Evolutionary conservation across 2,329 filamentous ascomycete species (phyloP).

Genomic region (Epichloe brachyelytri): DNA sequence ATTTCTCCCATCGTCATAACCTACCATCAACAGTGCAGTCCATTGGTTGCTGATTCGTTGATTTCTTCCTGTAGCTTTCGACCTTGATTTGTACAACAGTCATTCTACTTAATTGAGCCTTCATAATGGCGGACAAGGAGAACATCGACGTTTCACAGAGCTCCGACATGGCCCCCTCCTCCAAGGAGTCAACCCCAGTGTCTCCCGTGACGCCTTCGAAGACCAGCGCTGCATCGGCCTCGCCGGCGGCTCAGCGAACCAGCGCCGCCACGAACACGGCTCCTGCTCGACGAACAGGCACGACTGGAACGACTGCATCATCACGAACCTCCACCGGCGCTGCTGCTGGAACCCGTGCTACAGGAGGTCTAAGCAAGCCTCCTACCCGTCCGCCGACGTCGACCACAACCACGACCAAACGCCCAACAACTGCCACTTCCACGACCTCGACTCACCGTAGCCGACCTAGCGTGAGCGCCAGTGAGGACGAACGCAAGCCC

Average conservation of each 20-base stretch:
- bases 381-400: slow-evolving; percentile 32
- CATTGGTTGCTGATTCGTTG: neutral
- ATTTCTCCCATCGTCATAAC: neutral
- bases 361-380: slow-evolving; percentile 30
- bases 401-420: slow-evolving; percentile 15
- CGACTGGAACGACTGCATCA: slow-evolving; percentile 16
- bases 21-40: neutral
- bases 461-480: slow-evolving; percentile 34
- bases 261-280: slow-evolving; percentile 19
- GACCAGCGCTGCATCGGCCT: slow-evolving; percentile 15
- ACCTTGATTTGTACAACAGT: neutral
- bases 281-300: slow-evolving; percentile 21
- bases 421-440: slow-evolving; percentile 21
- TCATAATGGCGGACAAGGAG: slow-evolving; percentile 34
- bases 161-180: slow-evolving; percentile 24
- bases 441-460: slow-evolving; percentile 31
- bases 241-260: slow-evolving; percentile 24
- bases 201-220: slow-evolving; percentile 23
- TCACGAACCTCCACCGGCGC: slow-evolving; percentile 8
- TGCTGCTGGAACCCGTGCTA: slow-evolving; percentile 3
- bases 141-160: slow-evolving; percentile 31
- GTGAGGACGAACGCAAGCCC: slow-evolving; percentile 37
- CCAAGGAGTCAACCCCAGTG: slow-evolving; percentile 16
- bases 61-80: neutral
- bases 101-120: neutral